phyloP scores from a whole-genome alignment of 116 monocot species.

The Thalassia testudinum region DNA sequence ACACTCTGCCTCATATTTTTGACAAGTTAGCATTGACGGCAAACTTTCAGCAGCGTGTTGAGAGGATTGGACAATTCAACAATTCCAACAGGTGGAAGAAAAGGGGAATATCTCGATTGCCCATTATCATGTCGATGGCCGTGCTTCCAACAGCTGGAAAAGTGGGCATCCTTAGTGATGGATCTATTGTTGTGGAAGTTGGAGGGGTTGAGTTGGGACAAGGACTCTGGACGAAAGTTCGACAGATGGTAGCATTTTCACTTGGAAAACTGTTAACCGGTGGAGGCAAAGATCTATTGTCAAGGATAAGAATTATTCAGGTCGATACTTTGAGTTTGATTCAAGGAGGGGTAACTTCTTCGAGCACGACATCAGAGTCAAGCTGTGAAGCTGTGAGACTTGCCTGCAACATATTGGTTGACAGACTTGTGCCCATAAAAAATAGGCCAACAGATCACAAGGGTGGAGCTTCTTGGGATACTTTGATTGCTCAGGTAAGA shows the following conservation, averaged over 20 bases:
- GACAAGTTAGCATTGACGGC: conserved; percentile 20
- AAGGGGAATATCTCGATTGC: conserved; percentile 54
- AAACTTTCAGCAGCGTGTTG: conserved; percentile 17
- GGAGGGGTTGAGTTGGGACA: conserved; percentile 85
- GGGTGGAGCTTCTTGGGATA: conserved; percentile 40
- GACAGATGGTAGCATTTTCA: conserved; percentile 51
- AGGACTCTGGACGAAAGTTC: conserved; percentile 81
- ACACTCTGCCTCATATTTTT: conserved; percentile 42
- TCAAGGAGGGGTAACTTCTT: conserved; percentile 56
- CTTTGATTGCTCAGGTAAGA: conserved; percentile 48
- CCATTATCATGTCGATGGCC: conserved; percentile 27
- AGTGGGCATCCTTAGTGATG: conserved; percentile 69
- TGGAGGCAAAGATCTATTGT: conserved; percentile 23
- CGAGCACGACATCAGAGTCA: conserved; percentile 76
- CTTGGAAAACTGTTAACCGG: conserved; percentile 37
- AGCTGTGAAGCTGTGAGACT: conserved; percentile 67
- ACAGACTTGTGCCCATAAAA: conserved; percentile 42
- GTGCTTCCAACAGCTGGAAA: conserved; percentile 38
- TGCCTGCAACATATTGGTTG: conserved; percentile 55
- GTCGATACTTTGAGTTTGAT: conserved; percentile 61
- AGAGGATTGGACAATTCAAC: conserved; percentile 41
- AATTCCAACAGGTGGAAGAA: conserved; percentile 41
- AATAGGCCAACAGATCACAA: conserved; percentile 17
- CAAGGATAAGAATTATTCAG: conserved; percentile 47
- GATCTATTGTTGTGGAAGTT: conserved; percentile 72